These are phyloP conservation scores for Themeda triandra DNA, from an alignment of 176 grass and related monocot genomes.

Conservation along the genomic window DNA sequence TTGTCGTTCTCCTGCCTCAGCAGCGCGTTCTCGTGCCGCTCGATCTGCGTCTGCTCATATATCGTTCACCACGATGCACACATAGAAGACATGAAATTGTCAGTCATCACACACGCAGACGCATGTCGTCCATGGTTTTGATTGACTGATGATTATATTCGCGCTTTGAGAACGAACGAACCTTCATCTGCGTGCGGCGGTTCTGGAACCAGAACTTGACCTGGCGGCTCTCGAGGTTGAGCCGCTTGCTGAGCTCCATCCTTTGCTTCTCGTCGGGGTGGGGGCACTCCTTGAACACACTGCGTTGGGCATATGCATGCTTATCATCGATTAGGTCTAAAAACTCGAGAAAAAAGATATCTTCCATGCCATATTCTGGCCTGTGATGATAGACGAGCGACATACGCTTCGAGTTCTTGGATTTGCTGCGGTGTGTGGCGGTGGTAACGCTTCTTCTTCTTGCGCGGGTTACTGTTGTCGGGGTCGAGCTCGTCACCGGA, in stretches of 20 bases:
- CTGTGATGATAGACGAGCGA: no score
- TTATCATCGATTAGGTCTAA: background rate
- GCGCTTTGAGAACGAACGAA: constrained; percentile 4
- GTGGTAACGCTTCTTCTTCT: constrained; percentile 96
- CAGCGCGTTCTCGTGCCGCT: constrained; percentile 91
- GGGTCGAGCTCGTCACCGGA: constrained; percentile 85
- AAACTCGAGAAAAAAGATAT: background rate
- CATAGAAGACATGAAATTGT: background rate
- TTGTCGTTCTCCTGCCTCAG: constrained; percentile 97
- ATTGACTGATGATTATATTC: background rate
- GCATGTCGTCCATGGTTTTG: background rate
- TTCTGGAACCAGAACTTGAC: constrained; percentile 99
- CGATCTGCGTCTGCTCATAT: constrained; percentile 73
- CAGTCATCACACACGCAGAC: background rate
- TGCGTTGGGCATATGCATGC: background rate
- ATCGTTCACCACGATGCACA: background rate
- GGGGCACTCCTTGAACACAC: constrained; percentile 96
- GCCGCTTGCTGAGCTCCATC: constrained; percentile 84
- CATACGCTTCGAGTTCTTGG: constrained; percentile 95
- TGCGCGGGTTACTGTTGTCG: constrained; percentile 62
- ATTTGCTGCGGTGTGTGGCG: constrained; percentile 98
- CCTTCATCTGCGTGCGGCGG: constrained; percentile 97
- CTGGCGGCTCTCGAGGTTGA: constrained; percentile 80
- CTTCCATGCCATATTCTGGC: background rate
- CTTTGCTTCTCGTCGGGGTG: constrained; percentile 97